Base-by-base conservation (phyloP, 148 eudicot genomes). In the Polygonum aviculare region DNA sequence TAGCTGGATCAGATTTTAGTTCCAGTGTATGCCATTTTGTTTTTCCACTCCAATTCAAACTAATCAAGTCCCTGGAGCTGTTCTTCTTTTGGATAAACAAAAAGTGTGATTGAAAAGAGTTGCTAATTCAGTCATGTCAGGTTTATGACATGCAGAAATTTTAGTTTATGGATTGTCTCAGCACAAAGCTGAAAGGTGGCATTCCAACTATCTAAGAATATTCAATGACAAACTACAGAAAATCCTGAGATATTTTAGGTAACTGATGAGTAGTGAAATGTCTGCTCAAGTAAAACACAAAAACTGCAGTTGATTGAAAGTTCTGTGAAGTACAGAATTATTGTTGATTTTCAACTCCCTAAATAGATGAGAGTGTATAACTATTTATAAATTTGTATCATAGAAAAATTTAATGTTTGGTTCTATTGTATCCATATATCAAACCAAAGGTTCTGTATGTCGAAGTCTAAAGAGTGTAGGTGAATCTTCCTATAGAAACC, bases 401-500 rank as follows among this genome's bases (percentile, higher is more conserved):
- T 15, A 36, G 44, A 35, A 67, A 67, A 67, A 35, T 35, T 36
- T 67, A 67, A 15, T 36, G 70, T 39, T 26, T 36, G 44, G 41
- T 67, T 12, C 15, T 1, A 35, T 67, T 67, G 44, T 67, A 67
- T 67, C 70, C 18, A 3, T 35, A 26, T 36, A 19, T 67, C 44
- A 35, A 67, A 67, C 6, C 11, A 26, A 26, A 26, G 35, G 67
- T 31, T 21, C 15, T 60, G 38, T 60, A 26, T 2, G 67, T 15
- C 26, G 1, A 26, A 3, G 26, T 60, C 10, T 36, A 67, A 4
- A 26, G 31, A 63, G 69, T 31, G 5, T 12, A 0, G 12, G 72
- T 10, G 19, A 36, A n/a, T 67, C 72, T 67, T 67, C 72, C 72
- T 67, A 16, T 67, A 67, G 41, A 67, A 36, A 67, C 15, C 38